Percentiles rank a stretch among this genome's conserved stretches.
Evolutionary conservation across 192 early-diverging fungal genomes (phyloP).

Genomic region (Lunasporangiospora selenospora): DNA sequence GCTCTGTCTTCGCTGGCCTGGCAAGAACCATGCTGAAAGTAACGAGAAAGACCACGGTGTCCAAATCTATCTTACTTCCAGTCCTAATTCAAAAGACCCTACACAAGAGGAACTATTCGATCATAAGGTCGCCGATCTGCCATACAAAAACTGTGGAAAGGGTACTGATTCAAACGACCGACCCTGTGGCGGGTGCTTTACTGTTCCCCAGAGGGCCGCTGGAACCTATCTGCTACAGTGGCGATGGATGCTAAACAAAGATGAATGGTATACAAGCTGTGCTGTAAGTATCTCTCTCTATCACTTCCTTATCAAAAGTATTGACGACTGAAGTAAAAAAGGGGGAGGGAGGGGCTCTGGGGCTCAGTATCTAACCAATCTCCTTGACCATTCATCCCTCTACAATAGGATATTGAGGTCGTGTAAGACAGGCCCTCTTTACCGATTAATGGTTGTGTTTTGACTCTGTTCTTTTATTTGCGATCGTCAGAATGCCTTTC

Average conservation of each 20-base stretch:
- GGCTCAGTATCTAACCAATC: too few relatives aligned
- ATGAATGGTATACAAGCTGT: slow-evolving; percentile 37
- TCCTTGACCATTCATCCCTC: too few relatives aligned
- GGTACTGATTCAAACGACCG: background rate
- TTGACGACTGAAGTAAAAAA: too few relatives aligned
- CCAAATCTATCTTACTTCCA: background rate
- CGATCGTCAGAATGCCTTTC: background rate
- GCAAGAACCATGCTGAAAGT: background rate
- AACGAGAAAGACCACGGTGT: background rate
- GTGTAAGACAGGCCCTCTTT: background rate
- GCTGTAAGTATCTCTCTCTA: slow-evolving; percentile 28
- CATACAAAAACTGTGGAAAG: background rate
- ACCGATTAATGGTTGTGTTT: background rate
- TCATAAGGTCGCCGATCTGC: background rate
- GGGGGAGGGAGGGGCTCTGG: too few relatives aligned
- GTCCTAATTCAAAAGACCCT: background rate
- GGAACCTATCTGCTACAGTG: slow-evolving; percentile 26
- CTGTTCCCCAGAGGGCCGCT: background rate
- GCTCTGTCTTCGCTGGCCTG: slow-evolving; percentile 1
- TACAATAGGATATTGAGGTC: too few relatives aligned
- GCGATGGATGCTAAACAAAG: slow-evolving; percentile 27
- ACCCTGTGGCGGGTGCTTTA: slow-evolving; percentile 31
- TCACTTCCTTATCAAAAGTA: too few relatives aligned
- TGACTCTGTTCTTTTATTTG: background rate
- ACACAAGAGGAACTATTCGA: background rate